These are phyloP conservation scores for Posidonia australis DNA, from an alignment of 106 monocot genomes.

Conservation along the genomic window DNA sequence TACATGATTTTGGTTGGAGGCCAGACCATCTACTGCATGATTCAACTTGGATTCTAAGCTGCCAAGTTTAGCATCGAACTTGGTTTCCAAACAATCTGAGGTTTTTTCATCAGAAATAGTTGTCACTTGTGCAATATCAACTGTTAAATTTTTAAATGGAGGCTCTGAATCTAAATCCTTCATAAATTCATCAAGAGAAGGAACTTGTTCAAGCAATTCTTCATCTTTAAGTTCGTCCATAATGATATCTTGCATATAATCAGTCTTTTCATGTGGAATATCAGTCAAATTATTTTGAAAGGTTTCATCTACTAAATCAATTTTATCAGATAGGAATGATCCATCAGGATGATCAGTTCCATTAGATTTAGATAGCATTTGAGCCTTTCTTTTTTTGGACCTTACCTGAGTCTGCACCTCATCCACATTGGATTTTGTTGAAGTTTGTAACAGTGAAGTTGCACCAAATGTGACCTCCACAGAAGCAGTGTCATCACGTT, in stretches of 20 bases:
- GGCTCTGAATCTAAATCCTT: constrained; percentile 72
- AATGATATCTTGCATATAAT: constrained; percentile 70
- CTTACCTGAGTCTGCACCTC: background rate
- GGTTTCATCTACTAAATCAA: constrained; percentile 14
- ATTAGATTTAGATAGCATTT: constrained; percentile 15
- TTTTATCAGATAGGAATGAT: constrained; percentile 9
- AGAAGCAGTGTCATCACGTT: constrained; percentile 46
- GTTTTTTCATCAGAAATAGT: constrained; percentile 15
- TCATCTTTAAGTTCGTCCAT: constrained; percentile 58
- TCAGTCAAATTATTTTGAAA: constrained; percentile 13
- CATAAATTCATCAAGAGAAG: constrained; percentile 95
- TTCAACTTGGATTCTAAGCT: constrained; percentile 16
- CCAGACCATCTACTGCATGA: constrained; percentile 12
- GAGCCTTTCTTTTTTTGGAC: background rate
- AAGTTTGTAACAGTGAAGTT: constrained; percentile 19
- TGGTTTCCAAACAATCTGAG: constrained; percentile 2
- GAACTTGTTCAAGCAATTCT: constrained; percentile 48
- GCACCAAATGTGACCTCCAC: constrained; percentile 46
- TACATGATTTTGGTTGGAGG: constrained; percentile 14
- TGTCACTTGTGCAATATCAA: constrained; percentile 10
- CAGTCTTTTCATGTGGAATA: constrained; percentile 40
- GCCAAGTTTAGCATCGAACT: background rate
- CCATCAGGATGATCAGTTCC: constrained; percentile 13
- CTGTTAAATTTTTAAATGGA: constrained; percentile 59
- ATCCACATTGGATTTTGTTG: constrained; percentile 10